These are phyloP conservation scores for Forsythia viridissima DNA, from an alignment of 257 asterid genomes.

Conservation along the genomic window DNA sequence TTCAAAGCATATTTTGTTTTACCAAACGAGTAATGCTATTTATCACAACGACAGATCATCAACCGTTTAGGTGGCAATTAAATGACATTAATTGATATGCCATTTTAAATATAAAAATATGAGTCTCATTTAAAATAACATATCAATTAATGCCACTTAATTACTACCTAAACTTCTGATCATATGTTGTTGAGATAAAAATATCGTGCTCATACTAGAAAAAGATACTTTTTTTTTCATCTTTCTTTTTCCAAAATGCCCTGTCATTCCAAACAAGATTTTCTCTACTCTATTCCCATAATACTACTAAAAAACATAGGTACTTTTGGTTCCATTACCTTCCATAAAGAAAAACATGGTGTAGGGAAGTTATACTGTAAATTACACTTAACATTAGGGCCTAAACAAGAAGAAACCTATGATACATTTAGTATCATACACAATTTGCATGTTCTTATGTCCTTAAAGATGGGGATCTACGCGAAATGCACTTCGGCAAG, in stretches of 20 bases:
- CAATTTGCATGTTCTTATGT: constrained; percentile 24
- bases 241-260: not conserved
- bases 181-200: too few relatives aligned
- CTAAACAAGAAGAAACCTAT: constrained; percentile 21
- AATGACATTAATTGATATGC: too few relatives aligned
- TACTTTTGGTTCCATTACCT: constrained; percentile 22
- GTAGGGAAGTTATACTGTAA: constrained; percentile 27
- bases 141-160: too few relatives aligned
- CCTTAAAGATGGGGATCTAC: constrained; percentile 39
- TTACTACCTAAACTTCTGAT: too few relatives aligned
- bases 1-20: too few relatives aligned
- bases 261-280: not conserved
- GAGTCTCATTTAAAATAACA: too few relatives aligned
- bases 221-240: not conserved
- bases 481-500: constrained; percentile 55
- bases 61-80: too few relatives aligned
- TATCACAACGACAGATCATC: too few relatives aligned
- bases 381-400: constrained; percentile 23
- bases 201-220: not conserved
- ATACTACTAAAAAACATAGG: not conserved
- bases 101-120: too few relatives aligned
- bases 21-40: too few relatives aligned
- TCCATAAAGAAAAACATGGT: constrained; percentile 12
- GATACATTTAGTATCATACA: constrained; percentile 14
- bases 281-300: not conserved